Conservation (phyloP, 148 eudicot species). For the Heliosperma pusillum region DNA sequence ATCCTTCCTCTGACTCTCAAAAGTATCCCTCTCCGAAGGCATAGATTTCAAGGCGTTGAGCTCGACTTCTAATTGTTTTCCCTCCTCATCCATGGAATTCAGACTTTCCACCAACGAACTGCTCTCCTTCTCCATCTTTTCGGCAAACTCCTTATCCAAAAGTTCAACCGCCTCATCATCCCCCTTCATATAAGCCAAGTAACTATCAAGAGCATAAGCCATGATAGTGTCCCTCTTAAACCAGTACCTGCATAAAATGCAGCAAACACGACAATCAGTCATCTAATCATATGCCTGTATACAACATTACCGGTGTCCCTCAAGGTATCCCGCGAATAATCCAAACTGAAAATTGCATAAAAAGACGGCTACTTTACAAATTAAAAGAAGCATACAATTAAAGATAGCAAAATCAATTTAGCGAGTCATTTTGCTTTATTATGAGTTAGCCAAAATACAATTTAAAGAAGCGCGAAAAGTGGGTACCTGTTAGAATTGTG, state of each 20-base stretch:
- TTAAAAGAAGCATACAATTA: too few species aligned
- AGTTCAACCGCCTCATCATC: slow-evolving; percentile 60
- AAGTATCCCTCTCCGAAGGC: slow-evolving; percentile 54
- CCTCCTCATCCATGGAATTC: slow-evolving; percentile 35
- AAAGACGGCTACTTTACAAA: too few species aligned
- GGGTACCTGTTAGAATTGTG: slow-evolving; percentile 19
- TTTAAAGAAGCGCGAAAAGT: too few species aligned
- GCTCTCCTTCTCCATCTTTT: slow-evolving; percentile 45
- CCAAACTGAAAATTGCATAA: neutral
- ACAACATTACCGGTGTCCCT: neutral
- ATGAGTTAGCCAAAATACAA: too few species aligned
- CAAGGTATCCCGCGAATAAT: neutral
- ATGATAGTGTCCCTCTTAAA: slow-evolving; percentile 37
- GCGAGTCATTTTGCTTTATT: too few species aligned
- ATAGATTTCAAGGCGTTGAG: slow-evolving; percentile 42
- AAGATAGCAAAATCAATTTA: too few species aligned
- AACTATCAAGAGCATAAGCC: slow-evolving; percentile 42
- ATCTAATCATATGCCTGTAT: neutral
- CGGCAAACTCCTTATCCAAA: slow-evolving; percentile 43
- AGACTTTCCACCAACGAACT: slow-evolving; percentile 30
- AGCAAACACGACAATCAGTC: neutral
- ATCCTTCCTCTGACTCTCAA: slow-evolving; percentile 46
- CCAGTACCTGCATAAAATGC: slow-evolving; percentile 13
- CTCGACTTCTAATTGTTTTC: slow-evolving; percentile 42
- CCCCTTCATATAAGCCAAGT: slow-evolving; percentile 56